Conservation (phyloP, 345 rosid species). For the Fremontodendron californicum region DNA sequence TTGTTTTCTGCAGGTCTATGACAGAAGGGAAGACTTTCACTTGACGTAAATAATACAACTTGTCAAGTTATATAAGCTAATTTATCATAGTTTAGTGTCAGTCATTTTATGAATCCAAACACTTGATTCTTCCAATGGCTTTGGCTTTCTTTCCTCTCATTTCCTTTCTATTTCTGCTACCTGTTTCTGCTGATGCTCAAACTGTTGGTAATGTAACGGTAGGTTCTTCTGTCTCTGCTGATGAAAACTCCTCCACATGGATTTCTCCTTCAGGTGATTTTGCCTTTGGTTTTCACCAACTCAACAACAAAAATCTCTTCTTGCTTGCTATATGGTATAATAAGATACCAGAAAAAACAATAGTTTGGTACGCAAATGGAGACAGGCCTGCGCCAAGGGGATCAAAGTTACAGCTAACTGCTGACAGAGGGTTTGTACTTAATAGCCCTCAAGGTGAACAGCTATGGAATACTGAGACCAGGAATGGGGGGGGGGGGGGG, state of each 20-base stretch:
- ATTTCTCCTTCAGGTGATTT: constrained; percentile 37
- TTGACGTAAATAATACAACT: not conserved
- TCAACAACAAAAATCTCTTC: constrained; percentile 13
- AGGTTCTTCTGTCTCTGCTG: constrained; percentile 8
- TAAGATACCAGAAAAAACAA: constrained; percentile 29
- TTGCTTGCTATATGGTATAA: constrained; percentile 42
- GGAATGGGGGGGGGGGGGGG: too few species aligned
- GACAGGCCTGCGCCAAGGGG: constrained; percentile 24
- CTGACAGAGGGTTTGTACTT: constrained; percentile 22
- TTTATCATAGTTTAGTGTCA: not conserved
- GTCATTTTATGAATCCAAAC: not conserved
- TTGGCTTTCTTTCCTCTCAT: not conserved
- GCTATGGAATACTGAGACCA: constrained; percentile 17
- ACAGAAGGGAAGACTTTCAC: not conserved
- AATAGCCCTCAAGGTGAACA: constrained; percentile 13
- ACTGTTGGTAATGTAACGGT: not conserved
- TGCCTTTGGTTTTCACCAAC: constrained; percentile 34
- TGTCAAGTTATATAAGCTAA: not conserved
- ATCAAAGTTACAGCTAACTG: constrained; percentile 23
- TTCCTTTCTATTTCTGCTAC: constrained; percentile 1
- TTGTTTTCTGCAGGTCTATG: not conserved
- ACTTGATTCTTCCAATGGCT: not conserved
- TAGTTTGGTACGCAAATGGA: constrained; percentile 41
- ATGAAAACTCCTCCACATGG: constrained; percentile 3
- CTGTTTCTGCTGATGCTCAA: constrained; percentile 5